These are phyloP conservation scores for Gossypium anomalum DNA, from an alignment of 345 rosid genomes.

Conservation along the genomic window DNA sequence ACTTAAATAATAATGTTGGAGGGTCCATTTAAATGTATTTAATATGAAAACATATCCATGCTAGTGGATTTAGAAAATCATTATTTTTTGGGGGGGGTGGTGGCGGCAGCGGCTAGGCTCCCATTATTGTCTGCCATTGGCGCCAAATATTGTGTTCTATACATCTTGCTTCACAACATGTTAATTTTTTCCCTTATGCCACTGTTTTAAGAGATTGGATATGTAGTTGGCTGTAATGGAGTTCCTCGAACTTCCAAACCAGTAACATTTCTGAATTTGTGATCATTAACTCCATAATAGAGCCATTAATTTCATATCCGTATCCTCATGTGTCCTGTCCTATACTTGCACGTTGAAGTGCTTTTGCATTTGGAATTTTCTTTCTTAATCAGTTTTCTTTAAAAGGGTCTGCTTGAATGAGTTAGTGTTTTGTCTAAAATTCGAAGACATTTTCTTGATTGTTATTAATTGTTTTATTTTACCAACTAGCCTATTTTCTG, in stretches of 20 bases:
- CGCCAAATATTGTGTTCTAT: background rate
- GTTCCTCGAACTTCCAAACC: constrained; percentile 3
- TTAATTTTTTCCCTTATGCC: background rate
- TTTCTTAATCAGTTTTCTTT: background rate
- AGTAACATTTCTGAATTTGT: background rate
- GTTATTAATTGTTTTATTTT: background rate
- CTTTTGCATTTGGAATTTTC: background rate
- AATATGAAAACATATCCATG: background rate
- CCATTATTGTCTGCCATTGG: too few relatives aligned
- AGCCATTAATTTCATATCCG: background rate
- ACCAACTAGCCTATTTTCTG: constrained; percentile 25
- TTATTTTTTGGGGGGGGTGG: background rate
- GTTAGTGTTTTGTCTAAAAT: background rate
- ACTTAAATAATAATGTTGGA: background rate
- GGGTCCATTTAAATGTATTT: background rate
- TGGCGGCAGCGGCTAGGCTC: too few relatives aligned
- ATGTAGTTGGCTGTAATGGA: background rate
- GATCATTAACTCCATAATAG: background rate
- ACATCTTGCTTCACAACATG: background rate
- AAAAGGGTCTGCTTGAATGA: background rate
- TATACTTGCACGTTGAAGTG: background rate
- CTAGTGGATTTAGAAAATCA: background rate
- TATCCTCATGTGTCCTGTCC: background rate
- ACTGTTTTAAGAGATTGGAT: background rate
- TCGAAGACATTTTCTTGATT: background rate